Base-by-base conservation (phyloP, 2,329 filamentous ascomycete genomes). In the Colletotrichum sp. region DNA sequence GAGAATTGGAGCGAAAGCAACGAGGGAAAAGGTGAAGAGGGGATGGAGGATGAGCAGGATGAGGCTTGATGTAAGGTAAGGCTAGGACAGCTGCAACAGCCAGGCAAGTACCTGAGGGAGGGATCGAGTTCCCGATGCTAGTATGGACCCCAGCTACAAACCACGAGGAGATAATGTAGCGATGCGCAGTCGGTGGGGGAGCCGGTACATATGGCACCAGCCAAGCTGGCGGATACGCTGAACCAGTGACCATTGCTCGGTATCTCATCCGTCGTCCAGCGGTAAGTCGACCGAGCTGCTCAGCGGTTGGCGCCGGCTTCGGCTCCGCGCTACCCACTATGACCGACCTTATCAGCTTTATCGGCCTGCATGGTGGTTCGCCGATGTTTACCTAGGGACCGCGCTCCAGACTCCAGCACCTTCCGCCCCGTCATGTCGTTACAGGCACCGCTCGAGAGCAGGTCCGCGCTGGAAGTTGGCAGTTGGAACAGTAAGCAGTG, bases 281-380 rank as follows among this genome's bases (percentile, higher is more conserved):
- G 73, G 73, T 57, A 72, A 57, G 15, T 68, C 36, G 72, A 57
- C 73, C 73, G 73, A 75, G 63, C 57, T 44, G 69, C 49, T 24
- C 18, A 24, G 32, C 52, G 52, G 34, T 69, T 44, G 67, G 26
- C 39, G 59, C 68, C 68, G 55, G 63, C 63, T 66, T 52, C 63
- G 63, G 63, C 39, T 66, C n/a, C 62, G 30, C n/a, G 30, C n/a
- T n/a, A 39, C n/a, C 55, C 62, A 64, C 24, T 64, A 36, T 36
- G 24, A 26, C 15, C 18, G 13, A 26, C 62, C n/a, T 68, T 68
- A 68, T 57, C 65, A 68, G 28, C 44, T 34, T 57, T 52, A 52
- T 52, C 44, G 44, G 55, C 55, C 44, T 67, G 63, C 24, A 62
- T 32, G 28, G 59, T 32, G 26, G 59, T 32, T 60, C 26, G 57